phyloP scores from a whole-genome alignment of 371 early-diverging fungal species.

The Fennellomyces sp. region DNA sequence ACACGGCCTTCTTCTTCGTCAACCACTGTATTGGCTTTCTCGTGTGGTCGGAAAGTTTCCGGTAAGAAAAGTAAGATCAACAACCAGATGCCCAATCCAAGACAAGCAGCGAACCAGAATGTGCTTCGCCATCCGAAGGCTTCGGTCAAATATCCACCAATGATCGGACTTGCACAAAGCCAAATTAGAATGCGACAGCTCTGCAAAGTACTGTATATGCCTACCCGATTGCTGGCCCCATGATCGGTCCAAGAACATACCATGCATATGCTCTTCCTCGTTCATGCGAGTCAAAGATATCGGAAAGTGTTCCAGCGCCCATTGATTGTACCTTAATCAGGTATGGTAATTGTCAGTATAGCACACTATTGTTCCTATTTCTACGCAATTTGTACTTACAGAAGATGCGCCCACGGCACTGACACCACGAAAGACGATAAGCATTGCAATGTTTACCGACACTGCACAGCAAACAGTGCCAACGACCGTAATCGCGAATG shows the following conservation, averaged over 20 bases:
- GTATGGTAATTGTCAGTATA: background rate
- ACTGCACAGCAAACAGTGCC: conserved; percentile 24
- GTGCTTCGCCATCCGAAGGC: conserved; percentile 48
- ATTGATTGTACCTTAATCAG: conserved; percentile 35
- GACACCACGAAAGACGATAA: conserved; percentile 31
- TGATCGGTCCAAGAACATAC: conserved; percentile 41
- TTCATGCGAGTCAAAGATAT: conserved; percentile 47
- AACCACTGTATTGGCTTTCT: background rate
- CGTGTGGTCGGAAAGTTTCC: conserved; percentile 27
- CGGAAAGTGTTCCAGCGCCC: conserved; percentile 51
- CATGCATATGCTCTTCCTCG: conserved; percentile 46
- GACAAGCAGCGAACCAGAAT: conserved; percentile 38
- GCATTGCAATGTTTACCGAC: conserved; percentile 27
- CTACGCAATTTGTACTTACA: background rate
- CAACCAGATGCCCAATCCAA: conserved; percentile 27
- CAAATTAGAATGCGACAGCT: background rate
- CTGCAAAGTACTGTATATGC: background rate
- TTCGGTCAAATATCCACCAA: conserved; percentile 49
- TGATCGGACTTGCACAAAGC: conserved; percentile 30
- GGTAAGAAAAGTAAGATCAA: conserved; percentile 41
- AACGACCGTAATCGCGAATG: conserved; percentile 24
- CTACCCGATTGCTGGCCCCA: conserved; percentile 27
- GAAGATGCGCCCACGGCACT: conserved; percentile 22
- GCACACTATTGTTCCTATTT: background rate
- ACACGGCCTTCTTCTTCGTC: background rate